Percentiles rank a stretch among this genome's conserved stretches.
Conservation (phyloP, 2,329 filamentous ascomycete genomes). For the Periglandula ipomoeae region DNA sequence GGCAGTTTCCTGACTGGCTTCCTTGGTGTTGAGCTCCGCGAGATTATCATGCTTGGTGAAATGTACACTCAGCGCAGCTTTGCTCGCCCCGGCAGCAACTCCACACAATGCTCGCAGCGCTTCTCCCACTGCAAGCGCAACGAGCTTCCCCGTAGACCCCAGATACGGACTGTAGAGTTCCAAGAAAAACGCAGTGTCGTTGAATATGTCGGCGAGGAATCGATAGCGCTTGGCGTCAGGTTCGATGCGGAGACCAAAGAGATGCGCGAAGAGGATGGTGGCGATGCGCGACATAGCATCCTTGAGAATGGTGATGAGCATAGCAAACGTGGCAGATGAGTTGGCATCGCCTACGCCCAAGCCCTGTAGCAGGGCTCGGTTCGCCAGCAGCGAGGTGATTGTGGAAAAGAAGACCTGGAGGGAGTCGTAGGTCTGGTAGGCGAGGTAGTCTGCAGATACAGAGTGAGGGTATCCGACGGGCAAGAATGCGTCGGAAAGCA, state of each 20-base stretch:
- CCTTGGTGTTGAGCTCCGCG: slow-evolving; percentile 88
- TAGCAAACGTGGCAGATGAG: slow-evolving; percentile 69
- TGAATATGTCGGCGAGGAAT: slow-evolving; percentile 79
- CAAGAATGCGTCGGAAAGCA: slow-evolving; percentile 61
- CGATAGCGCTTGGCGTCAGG: slow-evolving; percentile 88
- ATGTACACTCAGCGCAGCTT: slow-evolving; percentile 84
- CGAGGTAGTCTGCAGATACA: slow-evolving; percentile 75
- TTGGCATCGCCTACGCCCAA: slow-evolving; percentile 76
- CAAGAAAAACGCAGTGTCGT: slow-evolving; percentile 78
- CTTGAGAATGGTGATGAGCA: slow-evolving; percentile 75
- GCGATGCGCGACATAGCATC: slow-evolving; percentile 73
- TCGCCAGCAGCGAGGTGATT: slow-evolving; percentile 71
- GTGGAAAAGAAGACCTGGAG: slow-evolving; percentile 78
- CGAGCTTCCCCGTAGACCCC: slow-evolving; percentile 40
- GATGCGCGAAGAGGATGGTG: slow-evolving; percentile 79
- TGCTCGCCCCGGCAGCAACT: slow-evolving; percentile 81
- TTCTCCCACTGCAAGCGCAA: slow-evolving; percentile 40
- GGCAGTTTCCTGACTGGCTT: slow-evolving; percentile 90
- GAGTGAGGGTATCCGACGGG: slow-evolving; percentile 83
- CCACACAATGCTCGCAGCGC: slow-evolving; percentile 62
- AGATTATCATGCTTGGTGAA: slow-evolving; percentile 83
- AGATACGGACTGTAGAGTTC: slow-evolving; percentile 73
- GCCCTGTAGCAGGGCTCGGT: slow-evolving; percentile 67
- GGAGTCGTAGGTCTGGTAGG: slow-evolving; percentile 64
- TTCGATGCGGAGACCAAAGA: slow-evolving; percentile 72